phyloP scores from a whole-genome alignment of 73 alveolate genomes.

The Breviolum minutum region DNA sequence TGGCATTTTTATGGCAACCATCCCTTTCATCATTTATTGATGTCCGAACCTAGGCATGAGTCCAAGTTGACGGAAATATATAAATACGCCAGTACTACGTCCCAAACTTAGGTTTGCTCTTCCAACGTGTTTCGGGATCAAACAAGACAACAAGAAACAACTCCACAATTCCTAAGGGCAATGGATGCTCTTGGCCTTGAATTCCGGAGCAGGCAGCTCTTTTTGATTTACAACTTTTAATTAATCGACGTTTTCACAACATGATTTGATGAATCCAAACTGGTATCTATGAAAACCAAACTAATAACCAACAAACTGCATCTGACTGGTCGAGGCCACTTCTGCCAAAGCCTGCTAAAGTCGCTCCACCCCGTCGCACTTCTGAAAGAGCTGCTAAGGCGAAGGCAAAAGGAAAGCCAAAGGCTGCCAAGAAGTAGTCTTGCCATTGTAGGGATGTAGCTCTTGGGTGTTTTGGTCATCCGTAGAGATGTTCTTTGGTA shows the following conservation, averaged over 20 bases:
- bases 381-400: not conserved
- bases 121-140: not conserved
- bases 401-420: not conserved
- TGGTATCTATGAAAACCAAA: no score
- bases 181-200: conserved; percentile 12
- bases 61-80: not conserved
- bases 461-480: not conserved
- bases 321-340: no score
- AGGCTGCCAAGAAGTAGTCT: not conserved
- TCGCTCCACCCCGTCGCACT: not conserved
- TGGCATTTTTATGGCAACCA: not conserved
- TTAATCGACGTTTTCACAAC: not conserved
- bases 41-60: not conserved
- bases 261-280: not conserved
- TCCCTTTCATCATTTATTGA: not conserved
- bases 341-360: not conserved
- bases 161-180: not conserved
- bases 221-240: not conserved
- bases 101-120: not conserved
- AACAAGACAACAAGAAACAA: not conserved
- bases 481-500: not conserved
- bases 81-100: no score
- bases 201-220: not conserved
- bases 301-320: no score
- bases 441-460: not conserved